These are phyloP conservation scores for Colletotrichum siamense DNA, from an alignment of 2,329 filamentous ascomycete genomes.

Conservation along the genomic window DNA sequence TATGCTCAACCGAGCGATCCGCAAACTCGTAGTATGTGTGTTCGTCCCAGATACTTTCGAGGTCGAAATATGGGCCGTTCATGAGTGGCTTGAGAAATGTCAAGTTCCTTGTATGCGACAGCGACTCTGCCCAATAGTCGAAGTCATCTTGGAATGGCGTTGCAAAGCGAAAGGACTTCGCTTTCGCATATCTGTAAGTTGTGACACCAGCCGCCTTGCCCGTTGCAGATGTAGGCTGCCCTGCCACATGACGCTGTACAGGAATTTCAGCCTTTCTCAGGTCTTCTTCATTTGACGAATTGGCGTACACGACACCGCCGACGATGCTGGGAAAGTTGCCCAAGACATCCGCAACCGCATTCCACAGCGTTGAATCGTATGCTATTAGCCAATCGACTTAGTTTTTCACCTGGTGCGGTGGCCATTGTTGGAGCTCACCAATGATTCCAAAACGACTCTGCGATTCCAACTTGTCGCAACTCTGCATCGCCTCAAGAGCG, in stretches of 20 bases:
- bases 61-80: conserved; percentile 71
- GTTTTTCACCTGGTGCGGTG: not conserved
- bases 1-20: conserved; percentile 71
- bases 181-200: not conserved
- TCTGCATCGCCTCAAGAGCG: not conserved
- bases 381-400: not conserved
- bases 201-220: not conserved
- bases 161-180: conserved; percentile 42
- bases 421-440: not conserved
- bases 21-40: conserved; percentile 76
- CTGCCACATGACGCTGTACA: not conserved
- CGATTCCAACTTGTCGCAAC: not conserved
- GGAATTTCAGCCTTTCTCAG: not conserved
- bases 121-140: conserved; percentile 56
- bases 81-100: conserved; percentile 68
- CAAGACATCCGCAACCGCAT: not conserved
- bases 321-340: not conserved
- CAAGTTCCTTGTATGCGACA: conserved; percentile 71
- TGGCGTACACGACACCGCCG: not conserved
- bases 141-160: conserved; percentile 56
- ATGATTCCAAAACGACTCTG: not conserved
- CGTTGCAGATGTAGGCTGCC: not conserved
- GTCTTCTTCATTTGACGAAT: not conserved
- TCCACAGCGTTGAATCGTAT: not conserved
- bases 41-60: conserved; percentile 81